Evolutionary conservation across 805 yeast species (phyloP).

Genomic region (Monosporozyma aerobia): DNA sequence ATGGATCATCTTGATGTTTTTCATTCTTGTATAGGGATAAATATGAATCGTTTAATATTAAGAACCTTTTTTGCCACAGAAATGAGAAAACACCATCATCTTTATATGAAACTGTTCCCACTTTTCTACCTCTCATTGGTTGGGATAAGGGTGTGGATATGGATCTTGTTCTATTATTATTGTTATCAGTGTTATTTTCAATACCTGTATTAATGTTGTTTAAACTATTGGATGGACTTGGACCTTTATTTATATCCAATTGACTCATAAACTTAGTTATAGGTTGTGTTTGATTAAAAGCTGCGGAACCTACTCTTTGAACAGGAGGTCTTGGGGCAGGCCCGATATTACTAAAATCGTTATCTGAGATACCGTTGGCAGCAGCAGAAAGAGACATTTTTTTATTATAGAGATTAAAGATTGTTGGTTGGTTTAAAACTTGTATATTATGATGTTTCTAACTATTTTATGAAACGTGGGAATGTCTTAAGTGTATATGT

Average conservation of each 20-base stretch:
- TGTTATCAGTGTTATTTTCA: not conserved
- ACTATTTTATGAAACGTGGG: not conserved
- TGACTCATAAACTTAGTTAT: slow-evolving; percentile 28
- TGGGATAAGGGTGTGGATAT: slow-evolving; percentile 10
- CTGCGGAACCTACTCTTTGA: slow-evolving; percentile 9
- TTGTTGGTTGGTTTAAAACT: not conserved
- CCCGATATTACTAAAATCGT: slow-evolving; percentile 45
- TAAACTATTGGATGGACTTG: not conserved
- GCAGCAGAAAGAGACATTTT: slow-evolving; percentile 39
- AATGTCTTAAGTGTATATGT: not conserved
- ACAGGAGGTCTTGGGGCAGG: slow-evolving; percentile 48
- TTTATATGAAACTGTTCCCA: slow-evolving; percentile 85
- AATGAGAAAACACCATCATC: slow-evolving; percentile 87
- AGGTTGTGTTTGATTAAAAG: slow-evolving; percentile 31
- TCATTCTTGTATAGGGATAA: slow-evolving; percentile 71
- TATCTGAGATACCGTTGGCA: slow-evolving; percentile 35
- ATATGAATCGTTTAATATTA: slow-evolving; percentile 67
- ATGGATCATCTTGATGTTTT: slow-evolving; percentile 34
- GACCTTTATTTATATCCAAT: slow-evolving; percentile 20
- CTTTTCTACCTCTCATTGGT: slow-evolving; percentile 15
- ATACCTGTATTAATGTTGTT: not conserved
- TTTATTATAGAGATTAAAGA: not conserved
- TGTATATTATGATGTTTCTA: not conserved
- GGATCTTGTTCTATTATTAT: slow-evolving; percentile 4
- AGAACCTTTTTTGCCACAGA: slow-evolving; percentile 84